phyloP scores from a whole-genome alignment of 2,329 filamentous ascomycete species.

The Curvularia eragrostidis region DNA sequence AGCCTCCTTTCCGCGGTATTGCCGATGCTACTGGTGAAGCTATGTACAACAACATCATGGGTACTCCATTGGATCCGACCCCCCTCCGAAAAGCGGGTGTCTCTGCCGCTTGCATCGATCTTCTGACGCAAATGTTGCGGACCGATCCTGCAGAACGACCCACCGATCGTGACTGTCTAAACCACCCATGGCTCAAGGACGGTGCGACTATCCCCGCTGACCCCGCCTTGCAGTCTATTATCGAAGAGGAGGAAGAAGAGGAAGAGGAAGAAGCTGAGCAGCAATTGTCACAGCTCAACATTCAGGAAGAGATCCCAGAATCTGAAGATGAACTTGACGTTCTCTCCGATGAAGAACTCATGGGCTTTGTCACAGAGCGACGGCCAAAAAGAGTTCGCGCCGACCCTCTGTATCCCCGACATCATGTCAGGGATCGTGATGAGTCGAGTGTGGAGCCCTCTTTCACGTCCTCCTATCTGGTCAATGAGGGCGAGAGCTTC shows the following conservation, averaged over 20 bases:
- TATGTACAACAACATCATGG: conserved; percentile 88
- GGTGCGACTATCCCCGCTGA: conserved; percentile 50
- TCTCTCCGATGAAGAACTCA: conserved; percentile 42
- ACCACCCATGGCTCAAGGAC: conserved; percentile 75
- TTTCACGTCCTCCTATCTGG: conserved; percentile 40
- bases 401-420: conserved; percentile 47
- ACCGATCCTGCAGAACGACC: conserved; percentile 80
- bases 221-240: conserved; percentile 50
- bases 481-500: conserved; percentile 42
- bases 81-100: conserved; percentile 67
- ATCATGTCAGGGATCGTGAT: conserved; percentile 48
- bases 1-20: conserved; percentile 81
- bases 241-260: conserved; percentile 67
- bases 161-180: conserved; percentile 72
- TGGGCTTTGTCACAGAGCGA: conserved; percentile 41
- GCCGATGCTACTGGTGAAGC: conserved; percentile 77
- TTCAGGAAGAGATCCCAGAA: conserved; percentile 51
- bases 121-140: conserved; percentile 80
- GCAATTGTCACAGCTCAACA: conserved; percentile 59
- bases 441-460: conserved; percentile 51
- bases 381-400: conserved; percentile 56
- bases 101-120: conserved; percentile 73
- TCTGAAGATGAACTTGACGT: conserved; percentile 40
- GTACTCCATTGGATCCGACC: conserved; percentile 68
- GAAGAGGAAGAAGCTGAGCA: conserved; percentile 62